Conservation (phyloP, 805 yeast species). For the Torulaspora franciscae region DNA sequence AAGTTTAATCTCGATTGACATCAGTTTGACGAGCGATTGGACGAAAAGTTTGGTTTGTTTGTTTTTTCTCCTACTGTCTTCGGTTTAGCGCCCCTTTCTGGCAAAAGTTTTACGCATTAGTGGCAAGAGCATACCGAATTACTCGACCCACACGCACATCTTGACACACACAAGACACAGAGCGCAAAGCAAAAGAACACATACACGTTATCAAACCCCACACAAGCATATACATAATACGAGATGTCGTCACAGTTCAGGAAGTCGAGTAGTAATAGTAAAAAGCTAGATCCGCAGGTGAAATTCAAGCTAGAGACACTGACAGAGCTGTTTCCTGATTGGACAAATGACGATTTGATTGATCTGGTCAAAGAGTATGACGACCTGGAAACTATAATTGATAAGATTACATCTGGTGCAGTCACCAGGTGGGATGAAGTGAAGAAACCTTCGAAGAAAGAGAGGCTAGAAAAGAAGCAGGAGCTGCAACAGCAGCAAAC, state of each 20-base stretch:
- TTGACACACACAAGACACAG: background rate
- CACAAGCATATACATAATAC: conserved; percentile 12
- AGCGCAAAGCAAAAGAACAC: background rate
- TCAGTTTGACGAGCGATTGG: background rate
- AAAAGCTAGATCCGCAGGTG: conserved; percentile 33
- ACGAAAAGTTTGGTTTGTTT: background rate
- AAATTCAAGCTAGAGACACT: conserved; percentile 49
- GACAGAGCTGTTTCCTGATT: conserved; percentile 87
- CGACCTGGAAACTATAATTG: conserved; percentile 75
- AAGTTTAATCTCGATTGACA: background rate
- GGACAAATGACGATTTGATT: conserved; percentile 81
- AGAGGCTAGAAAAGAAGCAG: conserved; percentile 39
- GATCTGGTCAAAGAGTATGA: conserved; percentile 71
- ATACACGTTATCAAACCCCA: conserved; percentile 2
- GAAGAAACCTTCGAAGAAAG: conserved; percentile 57
- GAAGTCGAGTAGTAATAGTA: conserved; percentile 24
- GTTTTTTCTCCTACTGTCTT: background rate
- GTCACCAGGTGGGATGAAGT: conserved; percentile 94
- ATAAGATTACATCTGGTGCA: conserved; percentile 84
- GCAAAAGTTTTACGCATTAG: background rate
- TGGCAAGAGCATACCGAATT: background rate
- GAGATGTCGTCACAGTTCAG: conserved; percentile 25
- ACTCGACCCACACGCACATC: background rate
- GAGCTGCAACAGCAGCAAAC: conserved; percentile 24
- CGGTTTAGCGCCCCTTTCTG: background rate